Percentiles rank a stretch among this genome's conserved stretches.
These are phyloP conservation scores for Themeda triandra DNA, from an alignment of 176 grass and related monocot species.

Conservation along the genomic window DNA sequence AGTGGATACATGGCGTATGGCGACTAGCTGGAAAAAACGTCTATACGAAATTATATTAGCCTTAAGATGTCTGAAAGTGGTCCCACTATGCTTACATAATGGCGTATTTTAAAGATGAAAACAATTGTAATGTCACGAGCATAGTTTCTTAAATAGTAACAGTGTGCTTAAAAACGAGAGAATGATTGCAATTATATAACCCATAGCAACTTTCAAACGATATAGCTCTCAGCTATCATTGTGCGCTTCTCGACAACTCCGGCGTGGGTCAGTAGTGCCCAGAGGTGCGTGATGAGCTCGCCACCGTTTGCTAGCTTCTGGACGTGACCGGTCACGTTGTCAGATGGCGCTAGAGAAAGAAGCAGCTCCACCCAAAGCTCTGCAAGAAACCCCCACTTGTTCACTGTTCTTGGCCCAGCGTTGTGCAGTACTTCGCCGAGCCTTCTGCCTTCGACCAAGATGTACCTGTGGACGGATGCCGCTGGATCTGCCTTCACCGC, in stretches of 20 bases:
- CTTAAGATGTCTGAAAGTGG: too few species aligned
- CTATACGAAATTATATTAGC: too few species aligned
- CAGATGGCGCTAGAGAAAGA: background rate
- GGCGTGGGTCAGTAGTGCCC: background rate
- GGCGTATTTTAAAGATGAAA: too few species aligned
- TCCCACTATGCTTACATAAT: too few species aligned
- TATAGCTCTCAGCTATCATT: too few species aligned
- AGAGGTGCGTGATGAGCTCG: constrained; percentile 18
- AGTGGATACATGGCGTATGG: too few species aligned
- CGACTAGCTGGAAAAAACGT: too few species aligned
- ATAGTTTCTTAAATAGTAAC: too few species aligned
- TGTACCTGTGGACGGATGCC: background rate
- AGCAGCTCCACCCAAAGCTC: background rate
- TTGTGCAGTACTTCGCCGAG: background rate
- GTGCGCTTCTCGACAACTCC: background rate
- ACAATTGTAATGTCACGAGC: too few species aligned
- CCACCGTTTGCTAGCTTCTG: background rate
- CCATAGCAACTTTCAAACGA: too few species aligned
- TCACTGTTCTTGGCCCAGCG: background rate
- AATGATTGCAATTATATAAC: too few species aligned
- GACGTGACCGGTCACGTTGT: background rate
- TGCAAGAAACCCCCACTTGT: background rate
- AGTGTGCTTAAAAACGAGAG: too few species aligned
- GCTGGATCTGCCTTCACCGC: background rate
- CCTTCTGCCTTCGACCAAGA: background rate